Base-by-base conservation (phyloP, 2,329 filamentous ascomycete species). In the Septoria linicola region DNA sequence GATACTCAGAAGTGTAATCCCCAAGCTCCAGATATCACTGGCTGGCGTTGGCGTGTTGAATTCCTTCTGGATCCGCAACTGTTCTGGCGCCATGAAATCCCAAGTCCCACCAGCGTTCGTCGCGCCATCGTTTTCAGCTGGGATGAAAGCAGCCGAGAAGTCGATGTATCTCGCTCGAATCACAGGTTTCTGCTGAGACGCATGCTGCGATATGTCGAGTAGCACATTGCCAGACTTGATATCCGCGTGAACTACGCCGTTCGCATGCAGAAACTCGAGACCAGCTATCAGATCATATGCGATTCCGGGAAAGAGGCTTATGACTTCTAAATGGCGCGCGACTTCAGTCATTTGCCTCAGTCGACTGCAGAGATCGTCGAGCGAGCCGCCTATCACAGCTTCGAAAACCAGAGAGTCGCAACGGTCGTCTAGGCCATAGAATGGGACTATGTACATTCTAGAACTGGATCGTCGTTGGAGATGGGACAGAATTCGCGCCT, bases 161-260 rank as follows among this genome's bases (percentile, higher is more conserved):
- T 76, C 74, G 13, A 73, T 69, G 57, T 67, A 74, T 23, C 66
- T 49, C 8, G 68, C 64, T 30, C 59, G 53, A 17, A 65, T 32
- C 6, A 63, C 53, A 2, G 60, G 59, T n/a, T 50, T 51, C 3
- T 58, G 50, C 3, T 61, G 53, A 11, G 54, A 54, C 27, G 55
- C 47, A 25, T 60, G 55, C 32, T 58, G 51, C 11, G 63, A 58
- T 49, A 64, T 53, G 47, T 54, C 60, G 43, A 74, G 59, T 30
- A 77, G 67, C 37, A 77, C 68, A 59, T 77, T 77, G 1, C 67
- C 68, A 1, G 75, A 73, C 60, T 77, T 77, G 63, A 76, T 70
- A 51, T 77, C 75, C 4, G 71, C 74, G 49, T 73, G 70, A 1
- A 73, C 66, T 41, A 74, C 68, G 17, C 64, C 65, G 20, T 68